Conservation (phyloP, 2,329 filamentous ascomycete species). For the Cryoendolithus antarcticus region DNA sequence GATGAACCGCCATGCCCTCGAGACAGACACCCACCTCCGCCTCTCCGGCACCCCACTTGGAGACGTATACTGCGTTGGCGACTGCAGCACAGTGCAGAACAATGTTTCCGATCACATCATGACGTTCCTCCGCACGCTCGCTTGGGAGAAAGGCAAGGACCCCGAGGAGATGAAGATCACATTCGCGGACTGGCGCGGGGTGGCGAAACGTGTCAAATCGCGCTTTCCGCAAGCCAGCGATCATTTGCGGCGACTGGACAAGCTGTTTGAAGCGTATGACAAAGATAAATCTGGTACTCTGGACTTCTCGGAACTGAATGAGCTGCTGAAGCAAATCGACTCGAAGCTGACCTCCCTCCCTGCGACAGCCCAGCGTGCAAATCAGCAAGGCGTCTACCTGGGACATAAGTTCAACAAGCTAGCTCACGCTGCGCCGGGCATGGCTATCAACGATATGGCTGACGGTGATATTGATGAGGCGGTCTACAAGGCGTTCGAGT, state of each 20-base stretch:
- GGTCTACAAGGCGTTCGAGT: conserved; percentile 89
- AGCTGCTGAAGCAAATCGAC: conserved; percentile 85
- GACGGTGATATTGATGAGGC: conserved; percentile 87
- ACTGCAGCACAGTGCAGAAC: conserved; percentile 94
- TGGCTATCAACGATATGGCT: conserved; percentile 66
- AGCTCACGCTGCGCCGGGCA: conserved; percentile 60
- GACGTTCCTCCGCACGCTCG: conserved; percentile 74
- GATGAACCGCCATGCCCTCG: conserved; percentile 80
- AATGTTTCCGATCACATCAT: conserved; percentile 88
- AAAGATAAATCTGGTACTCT: conserved; percentile 85
- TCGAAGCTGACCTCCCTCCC: conserved; percentile 86
- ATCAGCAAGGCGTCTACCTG: conserved; percentile 90
- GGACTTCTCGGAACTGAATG: conserved; percentile 81
- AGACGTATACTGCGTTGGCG: conserved; percentile 91
- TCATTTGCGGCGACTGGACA: conserved; percentile 80
- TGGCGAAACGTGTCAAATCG: conserved; percentile 72
- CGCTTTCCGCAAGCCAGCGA: conserved; percentile 83
- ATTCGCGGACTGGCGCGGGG: conserved; percentile 76
- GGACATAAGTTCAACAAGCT: conserved; percentile 90
- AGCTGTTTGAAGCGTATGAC: conserved; percentile 84
- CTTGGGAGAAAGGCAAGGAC: conserved; percentile 84
- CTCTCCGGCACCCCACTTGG: conserved; percentile 79
- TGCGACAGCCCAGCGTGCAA: conserved; percentile 87
- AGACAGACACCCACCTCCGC: conserved; percentile 87
- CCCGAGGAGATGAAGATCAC: conserved; percentile 77